Evolutionary conservation across 345 rosid genomes (phyloP).

Genomic region (Ricinus communis): DNA sequence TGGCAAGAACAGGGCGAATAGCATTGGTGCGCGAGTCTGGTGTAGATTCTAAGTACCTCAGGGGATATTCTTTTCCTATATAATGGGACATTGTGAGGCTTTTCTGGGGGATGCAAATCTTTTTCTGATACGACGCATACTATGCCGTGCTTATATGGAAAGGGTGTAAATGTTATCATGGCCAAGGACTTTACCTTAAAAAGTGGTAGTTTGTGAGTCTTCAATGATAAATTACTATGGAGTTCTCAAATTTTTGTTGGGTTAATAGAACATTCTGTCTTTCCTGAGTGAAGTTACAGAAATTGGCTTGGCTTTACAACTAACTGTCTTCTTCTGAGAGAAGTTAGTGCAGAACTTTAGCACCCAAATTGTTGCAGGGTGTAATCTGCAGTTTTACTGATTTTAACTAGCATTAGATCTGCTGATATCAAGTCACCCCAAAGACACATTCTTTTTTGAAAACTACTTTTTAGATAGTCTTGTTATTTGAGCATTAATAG

Average conservation of each 20-base stretch:
- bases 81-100: slow-evolving; percentile 8
- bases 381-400: too few relatives aligned
- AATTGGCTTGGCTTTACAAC: too few relatives aligned
- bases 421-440: too few relatives aligned
- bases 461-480: too few relatives aligned
- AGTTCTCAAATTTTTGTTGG: background rate
- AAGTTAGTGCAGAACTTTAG: too few relatives aligned
- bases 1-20: slow-evolving; percentile 90
- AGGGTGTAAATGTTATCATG: background rate
- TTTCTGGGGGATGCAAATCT: background rate
- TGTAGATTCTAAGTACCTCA: slow-evolving; percentile 80
- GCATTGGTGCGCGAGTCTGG: slow-evolving; percentile 88
- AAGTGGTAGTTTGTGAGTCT: background rate
- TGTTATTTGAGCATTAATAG: too few relatives aligned
- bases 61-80: slow-evolving; percentile 80
- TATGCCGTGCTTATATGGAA: too few relatives aligned
- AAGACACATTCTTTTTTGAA: too few relatives aligned
- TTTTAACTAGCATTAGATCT: too few relatives aligned
- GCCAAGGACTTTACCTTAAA: background rate
- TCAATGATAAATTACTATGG: background rate
- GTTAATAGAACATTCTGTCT: background rate
- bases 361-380: too few relatives aligned
- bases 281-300: too few relatives aligned
- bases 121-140: background rate
- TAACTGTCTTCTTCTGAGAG: background rate